Base-by-base conservation (phyloP, 2,329 filamentous ascomycete species). In the Celoporthe dispersa region DNA sequence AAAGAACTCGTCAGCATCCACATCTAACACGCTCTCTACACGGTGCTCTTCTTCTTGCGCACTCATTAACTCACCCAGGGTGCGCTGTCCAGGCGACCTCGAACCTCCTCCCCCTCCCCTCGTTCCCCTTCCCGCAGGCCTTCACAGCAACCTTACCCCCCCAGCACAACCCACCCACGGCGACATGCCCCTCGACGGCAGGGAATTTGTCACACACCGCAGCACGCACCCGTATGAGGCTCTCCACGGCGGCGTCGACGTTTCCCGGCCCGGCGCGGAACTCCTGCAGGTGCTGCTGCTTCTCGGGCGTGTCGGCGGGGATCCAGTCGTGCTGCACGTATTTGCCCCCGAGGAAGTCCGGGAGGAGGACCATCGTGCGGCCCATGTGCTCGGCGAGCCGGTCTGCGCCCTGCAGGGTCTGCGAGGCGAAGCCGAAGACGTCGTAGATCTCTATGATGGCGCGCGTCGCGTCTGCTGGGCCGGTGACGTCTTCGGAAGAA, bases 331-430 rank as follows among this genome's bases (percentile, higher is more conserved):
- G 72, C 6, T 80, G 72, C 31, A 80, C 75, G 70, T 53, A 75
- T 12, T 75, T 71, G 33, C 84, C 84, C 3, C 80, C 70, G 71
- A 85, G 80, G 35, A 81, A 76, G 68, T 82, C 80, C 5, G 81
- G 79, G 51, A 85, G 72, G 5, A 85, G 70, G 9, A 85, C 80
- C 0, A 85, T 75, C 1, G 80, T 78, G 35, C 79, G 77, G 2
- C 75, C 75, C 14, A 80, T 73, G 16, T 77, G 75, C 3, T 77
- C 73, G 0, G 83, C 78, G 2, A 85, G 78, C 9, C 81, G 77
- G 74, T 86, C 84, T 1, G 83, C 84, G 35, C 84, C 85, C 72
- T 85, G 83, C 7, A 84, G 74, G 3, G 82, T 85, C 74, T 86
- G 84, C 9, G 79, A 77, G 62, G 79, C 76, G 64, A 81, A 72